Base-by-base conservation (phyloP, 2,329 filamentous ascomycete species). In the Colletotrichum orchidophilum region DNA sequence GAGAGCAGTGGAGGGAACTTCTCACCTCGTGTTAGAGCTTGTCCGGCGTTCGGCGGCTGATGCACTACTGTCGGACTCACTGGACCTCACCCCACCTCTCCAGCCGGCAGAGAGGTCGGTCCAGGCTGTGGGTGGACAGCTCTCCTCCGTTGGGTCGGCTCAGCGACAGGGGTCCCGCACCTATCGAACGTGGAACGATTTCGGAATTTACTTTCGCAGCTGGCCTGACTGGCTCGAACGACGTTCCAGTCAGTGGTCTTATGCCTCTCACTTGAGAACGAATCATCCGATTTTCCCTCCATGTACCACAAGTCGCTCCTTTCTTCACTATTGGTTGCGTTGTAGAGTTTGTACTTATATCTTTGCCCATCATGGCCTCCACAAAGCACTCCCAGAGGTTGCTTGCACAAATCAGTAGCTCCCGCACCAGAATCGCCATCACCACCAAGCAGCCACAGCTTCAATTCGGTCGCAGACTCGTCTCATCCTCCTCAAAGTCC, bases 161-260 rank as follows among this genome's bases (percentile, higher is more conserved):
- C 65, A 63, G 65, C 50, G 63, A 53, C 68, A 53, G 53, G 58
- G 66, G 68, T 57, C 21, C 53, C 53, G 64, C 57, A 46, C 46
- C 58, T 54, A 71, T 63, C 58, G 39, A 71, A 69, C 58, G 69
- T 71, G 69, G 69, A 71, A 71, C 69, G 69, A 71, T 69, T 63
- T 29, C 53, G 57, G 65, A 71, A 59, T 69, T 69, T 69, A 63
- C 64, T 71, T 71, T 71, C 60, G 63, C 69, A 71, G 69, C 69
- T 71, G 69, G 69, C 69, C 69, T 71, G 65, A 71, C 58, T 63
- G 65, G 65, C 69, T 71, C 64, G 64, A 68, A 69, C 53, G 58
- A 71, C 64, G 26, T 68, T 46, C 57, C 53, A 35, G 69, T 71
- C 69, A 71, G 69, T 71, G 69, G 69, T 35, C 69, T 69, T 39